phyloP scores from a whole-genome alignment of 1,139 yeast species.

The Waltiozyma sp. region DNA sequence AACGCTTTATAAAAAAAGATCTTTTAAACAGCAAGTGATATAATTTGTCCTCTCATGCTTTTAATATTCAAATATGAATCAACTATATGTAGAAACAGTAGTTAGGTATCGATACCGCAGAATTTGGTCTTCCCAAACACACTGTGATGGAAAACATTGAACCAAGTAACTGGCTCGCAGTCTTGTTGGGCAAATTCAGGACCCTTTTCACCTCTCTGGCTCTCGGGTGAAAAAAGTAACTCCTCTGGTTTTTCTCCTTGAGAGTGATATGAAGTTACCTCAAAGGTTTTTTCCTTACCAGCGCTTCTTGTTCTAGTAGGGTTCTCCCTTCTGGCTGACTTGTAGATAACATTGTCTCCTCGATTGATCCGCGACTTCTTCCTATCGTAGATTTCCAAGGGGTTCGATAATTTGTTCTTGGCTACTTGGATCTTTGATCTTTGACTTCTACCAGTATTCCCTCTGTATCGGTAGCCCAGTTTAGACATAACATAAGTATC shows the following conservation, averaged over 20 bases:
- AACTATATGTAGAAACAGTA: no score
- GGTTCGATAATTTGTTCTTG: not conserved
- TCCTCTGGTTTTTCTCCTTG: not conserved
- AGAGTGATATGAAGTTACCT: slow-evolving; percentile 2
- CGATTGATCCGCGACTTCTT: not conserved
- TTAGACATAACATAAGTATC: slow-evolving; percentile 1
- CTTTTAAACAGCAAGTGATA: no score
- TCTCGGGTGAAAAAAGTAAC: not conserved
- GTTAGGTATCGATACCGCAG: slow-evolving; percentile 18
- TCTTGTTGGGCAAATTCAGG: slow-evolving; percentile 3
- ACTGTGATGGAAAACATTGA: slow-evolving; percentile 35
- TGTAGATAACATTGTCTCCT: slow-evolving; percentile 1
- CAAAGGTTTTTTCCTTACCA: not conserved
- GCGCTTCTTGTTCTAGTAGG: not conserved
- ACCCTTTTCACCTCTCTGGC: not conserved
- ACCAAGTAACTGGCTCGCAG: slow-evolving; percentile 41
- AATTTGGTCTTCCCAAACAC: slow-evolving; percentile 37
- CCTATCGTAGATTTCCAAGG: not conserved
- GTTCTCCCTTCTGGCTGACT: not conserved
- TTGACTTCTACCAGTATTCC: not conserved
- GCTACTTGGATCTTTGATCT: not conserved
- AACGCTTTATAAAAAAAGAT: slow-evolving; percentile 46
- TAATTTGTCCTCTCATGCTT: not conserved
- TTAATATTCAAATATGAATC: no score
- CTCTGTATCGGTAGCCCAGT: not conserved